These are phyloP conservation scores for Botryotinia narcissicola DNA, from an alignment of 2,329 filamentous ascomycete genomes.

Conservation along the genomic window DNA sequence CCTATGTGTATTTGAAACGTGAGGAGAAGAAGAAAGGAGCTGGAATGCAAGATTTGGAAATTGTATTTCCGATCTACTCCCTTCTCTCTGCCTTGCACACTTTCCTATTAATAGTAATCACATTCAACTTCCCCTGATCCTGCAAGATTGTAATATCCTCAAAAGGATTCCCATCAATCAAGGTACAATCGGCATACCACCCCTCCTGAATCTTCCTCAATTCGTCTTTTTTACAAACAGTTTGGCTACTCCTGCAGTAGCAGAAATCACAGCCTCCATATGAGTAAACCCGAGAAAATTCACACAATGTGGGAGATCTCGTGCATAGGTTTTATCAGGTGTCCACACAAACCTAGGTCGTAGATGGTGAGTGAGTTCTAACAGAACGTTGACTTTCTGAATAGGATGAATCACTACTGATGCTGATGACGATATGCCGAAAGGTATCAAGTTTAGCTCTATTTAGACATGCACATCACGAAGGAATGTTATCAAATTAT, in stretches of 20 bases:
- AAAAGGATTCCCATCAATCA: not conserved
- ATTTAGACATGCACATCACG: not conserved
- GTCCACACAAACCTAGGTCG: slow-evolving; percentile 37
- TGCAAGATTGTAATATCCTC: not conserved
- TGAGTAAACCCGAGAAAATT: slow-evolving; percentile 45
- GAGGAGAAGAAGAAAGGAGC: no score
- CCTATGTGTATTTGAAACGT: no score
- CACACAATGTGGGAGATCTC: slow-evolving; percentile 46
- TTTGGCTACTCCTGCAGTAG: slow-evolving; percentile 32
- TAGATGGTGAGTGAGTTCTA: no score
- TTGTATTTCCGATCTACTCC: no score
- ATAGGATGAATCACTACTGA: not conserved
- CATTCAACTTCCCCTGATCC: not conserved
- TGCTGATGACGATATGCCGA: not conserved
- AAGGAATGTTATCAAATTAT: not conserved
- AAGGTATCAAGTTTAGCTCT: not conserved
- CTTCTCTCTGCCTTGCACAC: not conserved
- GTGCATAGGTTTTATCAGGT: slow-evolving; percentile 46
- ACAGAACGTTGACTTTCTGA: not conserved
- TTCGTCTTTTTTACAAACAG: not conserved
- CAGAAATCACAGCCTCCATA: slow-evolving; percentile 44
- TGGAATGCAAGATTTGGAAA: no score
- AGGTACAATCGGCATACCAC: not conserved
- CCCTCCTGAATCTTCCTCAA: not conserved
- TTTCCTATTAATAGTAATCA: not conserved